Conservation (phyloP, 2,329 filamentous ascomycete genomes). For the Leptographium wingfieldii region DNA sequence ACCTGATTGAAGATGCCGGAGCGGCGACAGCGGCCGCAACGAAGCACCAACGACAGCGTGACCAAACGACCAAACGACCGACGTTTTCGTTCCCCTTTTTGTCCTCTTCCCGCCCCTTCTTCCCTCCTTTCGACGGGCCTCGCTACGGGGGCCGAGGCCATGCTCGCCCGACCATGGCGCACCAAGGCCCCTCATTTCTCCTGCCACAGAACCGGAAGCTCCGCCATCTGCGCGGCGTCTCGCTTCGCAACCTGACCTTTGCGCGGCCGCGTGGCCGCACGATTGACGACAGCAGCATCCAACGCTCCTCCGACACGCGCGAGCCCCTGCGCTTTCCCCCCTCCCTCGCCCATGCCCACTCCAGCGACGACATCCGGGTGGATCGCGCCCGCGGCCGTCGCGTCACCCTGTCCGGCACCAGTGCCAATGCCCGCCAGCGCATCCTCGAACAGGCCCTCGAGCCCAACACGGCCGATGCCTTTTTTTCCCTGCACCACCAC, state of each 20-base stretch:
- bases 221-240: slow-evolving; percentile 76
- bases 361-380: slow-evolving; percentile 37
- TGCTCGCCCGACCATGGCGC: slow-evolving; percentile 13
- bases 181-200: slow-evolving; percentile 33
- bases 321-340: slow-evolving; percentile 32
- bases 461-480: slow-evolving; percentile 67
- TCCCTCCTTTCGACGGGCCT: neutral
- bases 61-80: neutral
- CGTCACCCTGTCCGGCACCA: slow-evolving; percentile 33
- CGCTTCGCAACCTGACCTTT: slow-evolving; percentile 73
- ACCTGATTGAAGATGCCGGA: neutral
- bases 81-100: neutral
- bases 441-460: slow-evolving; percentile 62
- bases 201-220: slow-evolving; percentile 72
- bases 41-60: neutral
- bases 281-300: slow-evolving; percentile 61
- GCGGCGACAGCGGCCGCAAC: neutral
- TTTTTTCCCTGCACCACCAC: slow-evolving; percentile 71
- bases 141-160: slow-evolving; percentile 13
- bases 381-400: slow-evolving; percentile 29
- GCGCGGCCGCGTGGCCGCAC: slow-evolving; percentile 43
- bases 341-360: slow-evolving; percentile 42
- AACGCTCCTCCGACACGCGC: slow-evolving; percentile 57
- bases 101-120: neutral
- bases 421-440: slow-evolving; percentile 45